Conservation (phyloP, 176 grass and related monocot genomes). For the Dactylis glomerata region DNA sequence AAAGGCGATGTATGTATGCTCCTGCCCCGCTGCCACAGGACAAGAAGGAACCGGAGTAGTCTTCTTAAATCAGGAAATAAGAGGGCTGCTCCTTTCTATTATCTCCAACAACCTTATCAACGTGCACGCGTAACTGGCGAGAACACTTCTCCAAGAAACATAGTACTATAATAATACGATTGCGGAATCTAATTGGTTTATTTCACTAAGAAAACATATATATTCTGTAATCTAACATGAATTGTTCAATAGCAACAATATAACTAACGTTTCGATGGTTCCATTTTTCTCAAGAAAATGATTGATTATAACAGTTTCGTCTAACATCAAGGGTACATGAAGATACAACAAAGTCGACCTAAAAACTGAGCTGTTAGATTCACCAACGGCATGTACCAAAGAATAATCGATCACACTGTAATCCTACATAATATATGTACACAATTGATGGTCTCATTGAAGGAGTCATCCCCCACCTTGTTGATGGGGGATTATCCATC, state of each 20-base stretch:
- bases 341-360: conserved; percentile 2
- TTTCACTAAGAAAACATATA: neutral
- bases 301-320: neutral
- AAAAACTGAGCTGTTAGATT: conserved; percentile 3
- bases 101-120: too few relatives aligned
- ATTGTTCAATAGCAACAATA: neutral
- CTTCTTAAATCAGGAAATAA: too few relatives aligned
- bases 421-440: conserved; percentile 25
- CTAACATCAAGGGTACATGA: neutral
- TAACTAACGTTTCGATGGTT: too few relatives aligned
- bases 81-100: too few relatives aligned
- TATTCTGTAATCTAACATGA: neutral
- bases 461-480: too few relatives aligned
- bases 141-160: neutral
- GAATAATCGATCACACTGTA: conserved; percentile 27
- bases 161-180: neutral
- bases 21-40: too few relatives aligned
- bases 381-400: neutral
- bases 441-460: too few relatives aligned
- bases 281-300: neutral
- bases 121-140: neutral
- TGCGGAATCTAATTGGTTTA: neutral
- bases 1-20: too few relatives aligned
- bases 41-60: too few relatives aligned
- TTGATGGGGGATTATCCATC: too few relatives aligned